Evolutionary conservation across 2,329 filamentous ascomycete species (phyloP).

Genomic region (Thermoascus crustaceus): DNA sequence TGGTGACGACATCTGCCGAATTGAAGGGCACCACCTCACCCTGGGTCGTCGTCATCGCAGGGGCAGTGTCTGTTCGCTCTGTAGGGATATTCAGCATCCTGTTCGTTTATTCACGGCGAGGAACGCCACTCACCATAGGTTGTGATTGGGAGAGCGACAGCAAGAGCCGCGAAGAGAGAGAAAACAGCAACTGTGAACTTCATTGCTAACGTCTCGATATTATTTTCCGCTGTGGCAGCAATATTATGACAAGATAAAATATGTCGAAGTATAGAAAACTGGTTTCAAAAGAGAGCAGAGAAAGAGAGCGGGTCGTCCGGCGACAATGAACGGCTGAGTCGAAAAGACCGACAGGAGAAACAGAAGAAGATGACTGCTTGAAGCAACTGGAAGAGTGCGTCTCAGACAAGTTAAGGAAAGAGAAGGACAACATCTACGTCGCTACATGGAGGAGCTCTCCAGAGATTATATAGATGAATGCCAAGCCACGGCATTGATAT

Average conservation of each 20-base stretch:
- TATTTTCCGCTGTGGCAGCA: not conserved
- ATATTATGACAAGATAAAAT: no score
- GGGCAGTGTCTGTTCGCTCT: slow-evolving; percentile 9
- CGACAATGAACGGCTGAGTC: slow-evolving; percentile 6
- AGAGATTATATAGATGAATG: not conserved
- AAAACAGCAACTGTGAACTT: slow-evolving; percentile 9
- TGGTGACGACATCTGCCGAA: slow-evolving; percentile 7
- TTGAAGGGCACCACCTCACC: slow-evolving; percentile 11
- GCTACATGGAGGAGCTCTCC: not conserved
- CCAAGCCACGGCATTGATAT: not conserved
- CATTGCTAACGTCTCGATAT: slow-evolving; percentile 7
- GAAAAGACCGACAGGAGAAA: slow-evolving; percentile 1
- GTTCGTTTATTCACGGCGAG: slow-evolving; percentile 1
- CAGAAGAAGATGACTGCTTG: not conserved
- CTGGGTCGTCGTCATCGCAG: slow-evolving; percentile 9
- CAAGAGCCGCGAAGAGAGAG: slow-evolving; percentile 9
- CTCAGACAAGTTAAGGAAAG: no score
- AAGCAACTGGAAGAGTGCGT: not conserved
- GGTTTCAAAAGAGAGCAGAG: slow-evolving; percentile 1
- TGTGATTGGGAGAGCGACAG: slow-evolving; percentile 9
- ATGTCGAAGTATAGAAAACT: no score
- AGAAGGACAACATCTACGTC: not conserved
- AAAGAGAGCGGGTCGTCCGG: slow-evolving; percentile 8
- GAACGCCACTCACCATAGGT: slow-evolving; percentile 8
- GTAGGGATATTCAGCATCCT: not conserved